Percentiles rank a stretch among this genome's conserved stretches.
Evolutionary conservation across 805 yeast genomes (phyloP).

Genomic region (Metschnikowia shivogae): DNA sequence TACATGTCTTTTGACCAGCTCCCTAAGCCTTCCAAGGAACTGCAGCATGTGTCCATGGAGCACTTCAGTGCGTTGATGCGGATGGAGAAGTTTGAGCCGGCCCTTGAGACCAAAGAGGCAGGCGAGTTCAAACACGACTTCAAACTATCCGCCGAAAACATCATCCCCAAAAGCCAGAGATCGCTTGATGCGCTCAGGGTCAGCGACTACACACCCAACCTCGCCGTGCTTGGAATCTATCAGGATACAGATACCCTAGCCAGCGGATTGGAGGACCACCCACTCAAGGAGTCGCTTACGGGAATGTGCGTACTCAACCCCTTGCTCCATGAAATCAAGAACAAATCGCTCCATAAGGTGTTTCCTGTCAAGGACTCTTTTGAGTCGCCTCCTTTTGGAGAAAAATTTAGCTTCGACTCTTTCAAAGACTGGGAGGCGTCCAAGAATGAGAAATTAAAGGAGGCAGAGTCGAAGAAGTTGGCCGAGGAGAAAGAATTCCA

Average conservation of each 20-base stretch:
- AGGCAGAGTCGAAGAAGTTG: conserved; percentile 13
- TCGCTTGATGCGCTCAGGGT: conserved; percentile 4
- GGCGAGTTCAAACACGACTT: conserved; percentile 10
- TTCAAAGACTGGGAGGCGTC: conserved; percentile 36
- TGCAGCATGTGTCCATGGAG: conserved; percentile 13
- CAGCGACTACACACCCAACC: conserved; percentile 8
- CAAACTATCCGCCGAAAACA: conserved; percentile 7
- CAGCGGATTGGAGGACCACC: conserved; percentile 32
- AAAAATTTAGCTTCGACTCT: conserved; percentile 20
- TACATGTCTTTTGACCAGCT: conserved; percentile 30
- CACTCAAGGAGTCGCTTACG: conserved; percentile 35
- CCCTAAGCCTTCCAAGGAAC: conserved; percentile 26
- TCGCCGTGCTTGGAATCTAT: conserved; percentile 9
- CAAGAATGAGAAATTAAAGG: conserved; percentile 20
- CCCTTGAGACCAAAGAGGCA: conserved; percentile 4
- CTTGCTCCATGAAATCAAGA: conserved; percentile 31
- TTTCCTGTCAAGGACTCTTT: conserved; percentile 33
- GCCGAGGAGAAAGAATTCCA: conserved; percentile 20
- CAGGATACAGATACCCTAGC: conserved; percentile 14
- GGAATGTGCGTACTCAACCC: conserved; percentile 38
- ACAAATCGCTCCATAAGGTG: conserved; percentile 38
- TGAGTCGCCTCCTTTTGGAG: conserved; percentile 35
- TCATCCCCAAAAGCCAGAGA: conserved; percentile 1
- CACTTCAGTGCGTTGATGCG: conserved; percentile 15
- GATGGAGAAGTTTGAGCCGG: conserved; percentile 8